Base-by-base conservation (phyloP, 495 filamentous ascomycete genomes). In the Penicillium steckii region DNA sequence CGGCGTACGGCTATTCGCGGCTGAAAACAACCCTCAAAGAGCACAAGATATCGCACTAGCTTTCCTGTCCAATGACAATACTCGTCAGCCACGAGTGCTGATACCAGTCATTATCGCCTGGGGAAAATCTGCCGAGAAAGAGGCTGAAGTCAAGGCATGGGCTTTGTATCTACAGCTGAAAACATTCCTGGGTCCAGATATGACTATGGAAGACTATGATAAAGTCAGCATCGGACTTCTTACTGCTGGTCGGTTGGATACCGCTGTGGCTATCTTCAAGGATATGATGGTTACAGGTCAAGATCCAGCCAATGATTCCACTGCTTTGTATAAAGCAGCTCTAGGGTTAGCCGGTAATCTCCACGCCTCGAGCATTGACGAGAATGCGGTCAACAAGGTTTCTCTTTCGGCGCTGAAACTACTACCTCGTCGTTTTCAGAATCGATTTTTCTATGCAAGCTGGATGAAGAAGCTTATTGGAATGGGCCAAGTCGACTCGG, bases 391-490 rank as follows among this genome's bases (percentile, higher is more conserved):
- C 6, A 79, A 79, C 50, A 80, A 72, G 53, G 68, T 81, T 1
- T 80, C 80, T 3, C 59, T 80, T 10, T 71, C 75, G 1, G 73
- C 71, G 19, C 62, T 85, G 15, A 78, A 75, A 7, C 60, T 75
- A 33, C 60, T 90, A 17, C 87, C 88, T 6, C 71, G 79, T 8
- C 71, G 69, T 22, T 81, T 88, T 44, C 81, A 86, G 44, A 91
- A 89, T 59, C 83, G 87, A 33, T 91, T 87, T 68, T 92, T 92
- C 66, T 85, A 86, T 55, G 88, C 85, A 10, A 89, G 83, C 57
- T 92, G 87, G 88, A 76, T 91, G 60, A 91, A 89, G 66, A 85
- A 88, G 33, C 77, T 92, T 2, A 85, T 92, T 52, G 86, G 85
- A 23, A 81, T 83, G 60, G 85, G 83, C 5, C 81, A 90, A 49